Evolutionary conservation across 164 flowering plant species (phyloP), one percentile per base, ranked within the genome.

Genomic region (Brasenia schreberi): DNA sequence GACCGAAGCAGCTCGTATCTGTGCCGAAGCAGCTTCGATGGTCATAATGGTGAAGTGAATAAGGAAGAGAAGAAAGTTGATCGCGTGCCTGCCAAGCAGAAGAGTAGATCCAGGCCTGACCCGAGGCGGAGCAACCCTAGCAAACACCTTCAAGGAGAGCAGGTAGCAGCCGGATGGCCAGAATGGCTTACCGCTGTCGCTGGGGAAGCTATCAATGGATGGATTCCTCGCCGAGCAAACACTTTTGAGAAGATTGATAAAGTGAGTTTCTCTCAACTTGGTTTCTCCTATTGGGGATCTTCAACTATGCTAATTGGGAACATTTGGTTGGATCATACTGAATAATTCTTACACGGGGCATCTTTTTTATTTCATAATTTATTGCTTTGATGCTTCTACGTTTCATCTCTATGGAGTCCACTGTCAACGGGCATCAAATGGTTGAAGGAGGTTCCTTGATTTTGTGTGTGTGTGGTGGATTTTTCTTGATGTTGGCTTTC

Each of bases 111-210:
- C 1, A 75, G 69, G 69, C 76, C 79, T 19, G 75, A 80, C 64
- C 82, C 82, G 16, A 70, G 78, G 68, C 64, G 71, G 60, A 71
- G 82, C 66, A 82, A 77, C 72, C 77, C 70, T 5, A 75, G 79
- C 0, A 82, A 80, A 69, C 53, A 78, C 67, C 42, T 77, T 17
- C 73, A 72, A 49, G 87, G 87, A 0, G 87, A 83, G 73, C 84
- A 78, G 73, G 87, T 83, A 42, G 87, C 87, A 7, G 84, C 83
- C 52, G 86, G 81, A 16, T 83, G 86, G 86, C 87, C 87, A 0
- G 19, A 82, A 43, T 83, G 87, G 87, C 76, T 83, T 5, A 80
- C 83, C 9, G 82, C 80, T 42, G 81, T 76, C n/a, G 84, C 83
- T 4, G 82, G 82, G 5, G 87, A 83, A 69, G 87, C 87, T 4